phyloP scores from a whole-genome alignment of 2,329 filamentous ascomycete species.

The Claviceps spartinae region DNA sequence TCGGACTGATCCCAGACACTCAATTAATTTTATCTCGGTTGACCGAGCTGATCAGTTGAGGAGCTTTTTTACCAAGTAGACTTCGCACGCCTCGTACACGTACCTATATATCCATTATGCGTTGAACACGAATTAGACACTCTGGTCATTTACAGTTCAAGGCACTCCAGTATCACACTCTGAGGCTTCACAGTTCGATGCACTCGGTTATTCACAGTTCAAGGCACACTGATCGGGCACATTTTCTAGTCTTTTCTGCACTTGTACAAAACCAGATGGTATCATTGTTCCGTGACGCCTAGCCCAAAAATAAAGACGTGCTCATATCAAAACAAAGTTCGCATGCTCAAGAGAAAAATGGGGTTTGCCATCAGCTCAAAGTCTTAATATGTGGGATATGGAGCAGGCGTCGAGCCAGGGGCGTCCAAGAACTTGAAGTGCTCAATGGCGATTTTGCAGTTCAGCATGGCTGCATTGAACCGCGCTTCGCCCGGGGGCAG shows the following conservation, averaged over 20 bases:
- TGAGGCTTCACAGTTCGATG: too few species aligned
- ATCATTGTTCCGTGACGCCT: conserved; percentile 4
- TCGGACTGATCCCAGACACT: too few species aligned
- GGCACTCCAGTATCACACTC: too few species aligned
- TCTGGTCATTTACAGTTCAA: too few species aligned
- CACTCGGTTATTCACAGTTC: too few species aligned
- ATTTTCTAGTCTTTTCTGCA: not conserved
- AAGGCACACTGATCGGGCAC: too few species aligned
- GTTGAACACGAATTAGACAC: too few species aligned
- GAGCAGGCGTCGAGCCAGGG: conserved; percentile 17
- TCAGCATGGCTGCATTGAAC: conserved; percentile 82
- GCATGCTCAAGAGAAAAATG: not conserved
- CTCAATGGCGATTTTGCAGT: conserved; percentile 74
- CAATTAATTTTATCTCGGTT: too few species aligned
- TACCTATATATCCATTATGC: too few species aligned
- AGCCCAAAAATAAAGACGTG: not conserved
- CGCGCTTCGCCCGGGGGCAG: conserved; percentile 82
- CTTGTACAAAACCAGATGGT: conserved; percentile 1
- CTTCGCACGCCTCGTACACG: too few species aligned
- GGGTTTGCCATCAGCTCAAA: not conserved
- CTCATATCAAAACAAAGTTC: not conserved
- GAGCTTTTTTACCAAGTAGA: too few species aligned
- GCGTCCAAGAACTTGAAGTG: conserved; percentile 61
- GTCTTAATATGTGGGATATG: conserved; percentile 11
- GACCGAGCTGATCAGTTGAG: too few species aligned